Evolutionary conservation across 192 early-diverging fungal genomes (phyloP), one percentile per base, ranked within the genome.

Genomic region (Coemansia sp.): DNA sequence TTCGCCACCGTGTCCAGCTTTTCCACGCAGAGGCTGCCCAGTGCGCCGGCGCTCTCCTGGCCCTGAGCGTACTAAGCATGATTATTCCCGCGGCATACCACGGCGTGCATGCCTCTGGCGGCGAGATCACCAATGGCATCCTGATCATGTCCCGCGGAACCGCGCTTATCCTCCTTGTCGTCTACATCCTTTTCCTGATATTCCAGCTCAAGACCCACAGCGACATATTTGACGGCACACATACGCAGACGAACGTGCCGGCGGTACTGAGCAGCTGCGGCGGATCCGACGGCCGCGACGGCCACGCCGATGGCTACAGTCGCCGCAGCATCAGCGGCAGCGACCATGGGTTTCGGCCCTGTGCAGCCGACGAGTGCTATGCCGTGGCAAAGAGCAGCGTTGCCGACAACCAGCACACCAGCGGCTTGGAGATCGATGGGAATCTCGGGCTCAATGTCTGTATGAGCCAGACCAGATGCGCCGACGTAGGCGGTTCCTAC

Each of bases 121-220:
- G 78, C 25, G 80, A 85, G 20, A 75, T 78, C 24, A 76, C 71
- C 18, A 67, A 73, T 51, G 78, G 82, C 19, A 82, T 90, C 24
- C 50, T 87, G 48, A 72, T 84, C 25, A 75, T 90, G 57, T 85
- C 83, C 32, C 85, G 86, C 32, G 88, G 86, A 6, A 88, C 85
- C 0, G 78, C 88, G n/a, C 68, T 91, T 46, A 82, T 92, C 3
- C 62, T 91, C 23, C 75, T 91, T 27, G 23, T 85, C 5, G 85
- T 91, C 28, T 91, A 90, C 55, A 46, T 84, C 8, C 57, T 91
- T 50, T 90, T 84, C 54, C 61, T 97, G 48, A 34, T 91, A 4
- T 98, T 97, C 85, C 94, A 86, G 83, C 84, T 98, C 23, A 88
- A 87, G 58, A 95, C 93, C 6, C 93, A 97, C 75, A 78, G 68